Evolutionary conservation across 2,329 filamentous ascomycete genomes (phyloP).

Genomic region (Ophiostoma angusticollis): DNA sequence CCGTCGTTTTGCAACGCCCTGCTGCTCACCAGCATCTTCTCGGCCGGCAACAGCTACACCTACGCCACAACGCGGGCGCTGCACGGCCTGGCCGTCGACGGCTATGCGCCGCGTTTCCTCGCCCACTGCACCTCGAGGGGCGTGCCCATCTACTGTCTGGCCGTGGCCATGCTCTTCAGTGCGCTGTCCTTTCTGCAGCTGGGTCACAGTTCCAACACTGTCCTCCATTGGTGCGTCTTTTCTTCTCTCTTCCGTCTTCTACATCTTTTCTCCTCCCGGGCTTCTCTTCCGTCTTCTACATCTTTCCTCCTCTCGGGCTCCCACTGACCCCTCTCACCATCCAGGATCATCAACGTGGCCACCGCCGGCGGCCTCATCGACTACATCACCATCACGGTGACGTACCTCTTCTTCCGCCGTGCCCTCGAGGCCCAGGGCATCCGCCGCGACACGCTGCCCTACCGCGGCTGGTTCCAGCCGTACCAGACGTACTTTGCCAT

Average conservation of each 20-base stretch:
- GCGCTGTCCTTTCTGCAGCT: no score
- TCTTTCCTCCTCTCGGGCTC: no score
- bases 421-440: conserved; percentile 26
- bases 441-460: conserved; percentile 22
- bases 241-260: no score
- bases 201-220: no score
- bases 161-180: conserved; percentile 42
- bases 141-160: conserved; percentile 52
- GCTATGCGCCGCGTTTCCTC: conserved; percentile 39
- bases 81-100: conserved; percentile 45
- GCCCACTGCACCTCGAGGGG: conserved; percentile 41
- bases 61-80: conserved; percentile 48
- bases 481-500: conserved; percentile 23
- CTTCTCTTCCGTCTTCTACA: no score
- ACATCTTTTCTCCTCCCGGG: no score
- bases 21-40: conserved; percentile 46
- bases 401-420: conserved; percentile 25
- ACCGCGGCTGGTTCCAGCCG: conserved; percentile 24
- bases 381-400: conserved; percentile 26
- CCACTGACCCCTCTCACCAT: no score
- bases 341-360: conserved; percentile 6
- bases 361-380: conserved; percentile 20
- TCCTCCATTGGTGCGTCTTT: no score
- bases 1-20: conserved; percentile 51
- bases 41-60: conserved; percentile 48